Base-by-base conservation (phyloP, 2,329 filamentous ascomycete species). In the Camillea tinctor region DNA sequence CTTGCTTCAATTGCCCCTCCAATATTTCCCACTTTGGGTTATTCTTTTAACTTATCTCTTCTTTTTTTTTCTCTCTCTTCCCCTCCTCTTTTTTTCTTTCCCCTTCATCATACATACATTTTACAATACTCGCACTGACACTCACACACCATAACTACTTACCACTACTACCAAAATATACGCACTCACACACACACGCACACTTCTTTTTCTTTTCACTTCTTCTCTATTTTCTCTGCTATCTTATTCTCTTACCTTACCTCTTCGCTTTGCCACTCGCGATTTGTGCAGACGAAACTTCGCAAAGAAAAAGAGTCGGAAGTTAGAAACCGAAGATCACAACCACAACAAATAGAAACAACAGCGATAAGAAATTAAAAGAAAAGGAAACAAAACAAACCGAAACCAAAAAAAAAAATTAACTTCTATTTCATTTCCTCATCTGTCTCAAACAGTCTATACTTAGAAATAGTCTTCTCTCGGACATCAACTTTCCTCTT, bases 1-100 rank as follows among this genome's bases (percentile, higher is more conserved):
- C 59, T 61, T 62, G 60, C 64, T 67, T 66, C 65, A 60, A 48
- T 64, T 30, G 57, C 65, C 65, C 65, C 61, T 66, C 64, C 59
- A 61, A 59, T 52, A 58, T 56, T 55, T 52, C 52, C 55, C 40
- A 21, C 44, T 58, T 55, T 36, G 48, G 55, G 56, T 62, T 55
- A 52, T 59, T 60, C 61, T 56, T 53, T n/a, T 30, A 60, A 51
- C 53, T 58, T 62, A 58, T 60, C 60, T 61, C 52, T 58, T 56
- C n/a, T 40, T 22, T 26, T 22, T 23, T 57, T 30, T 62, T 56
- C 55, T 61, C 60, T 57, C 52, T 44, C 61, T 53, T 52, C 57
- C 60, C 59, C 58, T 61, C 63, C 48, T 59, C 57, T 24, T 40
- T 19, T 13, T 15, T 23, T 56, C 44, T 61, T 53, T 55, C 58